These are phyloP conservation scores for Hydrangea macrophylla DNA, from an alignment of 148 eudicot genomes.

Conservation along the genomic window DNA sequence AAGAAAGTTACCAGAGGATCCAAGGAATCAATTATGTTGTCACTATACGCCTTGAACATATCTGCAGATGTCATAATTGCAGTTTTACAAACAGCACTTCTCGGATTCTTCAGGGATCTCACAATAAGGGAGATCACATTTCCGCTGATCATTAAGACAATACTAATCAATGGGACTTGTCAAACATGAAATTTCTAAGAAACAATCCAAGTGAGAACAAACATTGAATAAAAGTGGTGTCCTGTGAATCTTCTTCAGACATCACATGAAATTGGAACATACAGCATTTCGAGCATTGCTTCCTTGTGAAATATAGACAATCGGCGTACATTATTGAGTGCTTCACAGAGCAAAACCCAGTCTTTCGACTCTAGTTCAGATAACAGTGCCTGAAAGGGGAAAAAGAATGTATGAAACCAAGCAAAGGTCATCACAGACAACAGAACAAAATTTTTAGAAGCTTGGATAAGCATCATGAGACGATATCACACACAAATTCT, in stretches of 20 bases:
- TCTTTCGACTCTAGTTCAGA: slow-evolving; percentile 59
- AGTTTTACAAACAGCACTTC: slow-evolving; percentile 74
- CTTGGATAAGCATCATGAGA: background rate
- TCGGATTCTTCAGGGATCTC: slow-evolving; percentile 69
- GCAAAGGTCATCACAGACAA: background rate
- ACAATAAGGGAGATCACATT: slow-evolving; percentile 46
- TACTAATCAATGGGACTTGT: background rate
- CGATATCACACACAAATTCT: background rate
- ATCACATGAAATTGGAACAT: slow-evolving; percentile 21
- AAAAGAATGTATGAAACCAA: background rate
- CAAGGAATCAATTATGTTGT: slow-evolving; percentile 47
- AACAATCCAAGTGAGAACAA: background rate
- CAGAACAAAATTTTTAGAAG: background rate
- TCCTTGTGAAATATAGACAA: slow-evolving; percentile 53
- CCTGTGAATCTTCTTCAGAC: background rate
- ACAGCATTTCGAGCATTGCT: slow-evolving; percentile 40
- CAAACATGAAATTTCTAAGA: background rate
- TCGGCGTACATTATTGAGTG: slow-evolving; percentile 61
- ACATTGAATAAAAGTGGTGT: background rate
- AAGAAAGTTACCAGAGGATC: slow-evolving; percentile 50
- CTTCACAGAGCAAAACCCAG: slow-evolving; percentile 55
- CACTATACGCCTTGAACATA: slow-evolving; percentile 52
- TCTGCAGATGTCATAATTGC: slow-evolving; percentile 66
- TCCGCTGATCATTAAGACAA: slow-evolving; percentile 32
- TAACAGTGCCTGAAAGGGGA: slow-evolving; percentile 32